Evolutionary conservation across 306 rosid genomes (phyloP).

Genomic region (Arachis stenosperma): DNA sequence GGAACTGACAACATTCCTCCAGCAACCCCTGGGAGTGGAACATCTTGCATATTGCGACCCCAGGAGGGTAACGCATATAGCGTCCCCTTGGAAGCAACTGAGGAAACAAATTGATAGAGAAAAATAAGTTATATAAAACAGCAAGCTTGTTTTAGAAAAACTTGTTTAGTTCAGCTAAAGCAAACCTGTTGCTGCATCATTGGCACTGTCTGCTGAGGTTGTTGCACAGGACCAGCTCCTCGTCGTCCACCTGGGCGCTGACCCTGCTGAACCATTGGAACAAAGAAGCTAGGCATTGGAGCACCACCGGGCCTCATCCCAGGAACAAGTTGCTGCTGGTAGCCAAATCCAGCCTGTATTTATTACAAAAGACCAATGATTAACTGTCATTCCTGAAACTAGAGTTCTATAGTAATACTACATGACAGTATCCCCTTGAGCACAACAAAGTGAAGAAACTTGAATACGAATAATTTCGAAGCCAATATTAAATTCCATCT

Average conservation of each 20-base stretch:
- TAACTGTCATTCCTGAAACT: constrained; percentile 12
- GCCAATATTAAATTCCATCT: neutral
- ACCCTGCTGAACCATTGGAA: constrained; percentile 79
- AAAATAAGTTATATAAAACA: neutral
- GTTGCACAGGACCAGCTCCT: constrained; percentile 66
- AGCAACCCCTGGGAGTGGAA: constrained; percentile 51
- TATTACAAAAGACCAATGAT: neutral
- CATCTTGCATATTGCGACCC: constrained; percentile 63
- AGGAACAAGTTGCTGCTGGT: constrained; percentile 81
- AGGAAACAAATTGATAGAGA: neutral
- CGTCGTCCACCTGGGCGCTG: constrained; percentile 81
- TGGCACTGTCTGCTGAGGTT: constrained; percentile 59
- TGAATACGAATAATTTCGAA: neutral
- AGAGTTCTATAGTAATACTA: neutral
- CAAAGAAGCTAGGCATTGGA: constrained; percentile 67
- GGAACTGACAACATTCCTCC: constrained; percentile 69
- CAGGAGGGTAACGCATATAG: constrained; percentile 71
- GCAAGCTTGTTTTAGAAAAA: neutral
- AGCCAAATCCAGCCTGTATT: constrained; percentile 75
- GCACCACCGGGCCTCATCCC: constrained; percentile 76
- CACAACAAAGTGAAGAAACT: neutral
- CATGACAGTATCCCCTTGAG: neutral
- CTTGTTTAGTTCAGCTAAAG: neutral
- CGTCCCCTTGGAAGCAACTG: constrained; percentile 83
- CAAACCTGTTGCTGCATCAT: constrained; percentile 77